Evolutionary conservation across 768 basidiomycete genomes (phyloP), one percentile per base, ranked within the genome.

Genomic region (Fistulinella prunicolor): DNA sequence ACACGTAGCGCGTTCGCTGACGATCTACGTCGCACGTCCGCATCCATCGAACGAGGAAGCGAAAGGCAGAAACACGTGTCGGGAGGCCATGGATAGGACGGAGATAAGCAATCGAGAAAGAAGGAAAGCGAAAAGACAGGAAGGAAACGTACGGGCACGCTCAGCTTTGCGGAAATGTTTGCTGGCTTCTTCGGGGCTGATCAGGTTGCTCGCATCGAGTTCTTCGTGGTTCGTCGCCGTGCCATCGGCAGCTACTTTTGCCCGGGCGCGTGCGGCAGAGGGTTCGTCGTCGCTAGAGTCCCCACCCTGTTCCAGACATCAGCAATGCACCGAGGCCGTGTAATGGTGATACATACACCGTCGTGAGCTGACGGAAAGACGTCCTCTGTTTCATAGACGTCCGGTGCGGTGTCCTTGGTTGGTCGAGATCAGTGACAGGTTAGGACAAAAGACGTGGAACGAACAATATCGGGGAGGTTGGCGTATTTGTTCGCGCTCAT

Each of bases 371-470:
- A 65, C 13, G 78, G 83, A 59, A 83, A 77, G 14, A 80, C 73
- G 56, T 95, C 93, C 38, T 89, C 86, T 0, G 93, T 95, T 64
- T 95, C 93, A 62, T 95, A 95, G 37, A 95, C 81, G 65, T 95
- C 93, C 34, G 81, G 91, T 2, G 89, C 91, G 12, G 88, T 89
- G 69, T 94, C 92, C 92, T 95, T 59, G 36, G 26, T 45, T 9
- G 47, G 38, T 24, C 38, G 9, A 36, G 29, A 45, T 58, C 49
- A 49, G 46, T 30, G 10, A 16, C 14, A 22, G 19, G 7, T 22
- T 19, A 13, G 20, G 6, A 6, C 26, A 3, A 22, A 28, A 19
- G 16, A 22, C 4, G 19, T 26, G 42, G 38, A 36, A 76, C 86
- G 47, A 58, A 94, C 93, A 47, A 95, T 94, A 63, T 95, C 92